A percentile compares a stretch with the other conserved stretches of the same genome.
phyloP scores from a whole-genome alignment of 2,329 filamentous ascomycete genomes.

The Massarina eburnea region DNA sequence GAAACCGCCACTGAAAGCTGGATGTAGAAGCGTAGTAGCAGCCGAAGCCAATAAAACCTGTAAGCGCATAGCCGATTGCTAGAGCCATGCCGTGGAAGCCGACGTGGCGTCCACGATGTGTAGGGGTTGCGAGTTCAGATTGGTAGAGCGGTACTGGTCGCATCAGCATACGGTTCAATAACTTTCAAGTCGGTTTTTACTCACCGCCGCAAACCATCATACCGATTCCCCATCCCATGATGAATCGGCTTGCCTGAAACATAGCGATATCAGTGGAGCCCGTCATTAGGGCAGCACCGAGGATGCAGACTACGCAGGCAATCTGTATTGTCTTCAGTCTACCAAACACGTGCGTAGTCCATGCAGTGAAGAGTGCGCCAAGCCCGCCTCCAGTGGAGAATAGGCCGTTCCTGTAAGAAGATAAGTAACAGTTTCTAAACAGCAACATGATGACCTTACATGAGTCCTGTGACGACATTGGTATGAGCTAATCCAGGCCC shows the following conservation, averaged over 20 bases:
- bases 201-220: slow-evolving; percentile 4
- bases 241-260: slow-evolving; percentile 4
- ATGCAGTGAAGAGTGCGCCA: not conserved
- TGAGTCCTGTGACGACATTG: slow-evolving; percentile 38
- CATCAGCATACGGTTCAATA: not conserved
- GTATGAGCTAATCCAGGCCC: slow-evolving; percentile 5
- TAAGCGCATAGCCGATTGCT: slow-evolving; percentile 3
- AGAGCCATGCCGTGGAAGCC: slow-evolving; percentile 5
- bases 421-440: too few relatives aligned
- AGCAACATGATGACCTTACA: not conserved
- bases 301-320: slow-evolving; percentile 1
- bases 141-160: slow-evolving; percentile 3
- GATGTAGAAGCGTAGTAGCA: slow-evolving; percentile 3
- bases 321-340: slow-evolving; percentile 2
- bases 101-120: slow-evolving; percentile 1
- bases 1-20: slow-evolving; percentile 6
- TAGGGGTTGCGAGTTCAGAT: slow-evolving; percentile 4
- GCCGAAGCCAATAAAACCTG: slow-evolving; percentile 4
- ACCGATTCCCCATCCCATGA: slow-evolving; percentile 6
- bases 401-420: not conserved
- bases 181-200: not conserved
- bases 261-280: slow-evolving; percentile 2
- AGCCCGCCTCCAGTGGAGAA: slow-evolving; percentile 1
- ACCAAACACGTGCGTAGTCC: slow-evolving; percentile 4
- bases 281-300: slow-evolving; percentile 2